Evolutionary conservation across 208 protist species (phyloP), one percentile per base, ranked within the genome.

Genomic region (Leishmania arabica): DNA sequence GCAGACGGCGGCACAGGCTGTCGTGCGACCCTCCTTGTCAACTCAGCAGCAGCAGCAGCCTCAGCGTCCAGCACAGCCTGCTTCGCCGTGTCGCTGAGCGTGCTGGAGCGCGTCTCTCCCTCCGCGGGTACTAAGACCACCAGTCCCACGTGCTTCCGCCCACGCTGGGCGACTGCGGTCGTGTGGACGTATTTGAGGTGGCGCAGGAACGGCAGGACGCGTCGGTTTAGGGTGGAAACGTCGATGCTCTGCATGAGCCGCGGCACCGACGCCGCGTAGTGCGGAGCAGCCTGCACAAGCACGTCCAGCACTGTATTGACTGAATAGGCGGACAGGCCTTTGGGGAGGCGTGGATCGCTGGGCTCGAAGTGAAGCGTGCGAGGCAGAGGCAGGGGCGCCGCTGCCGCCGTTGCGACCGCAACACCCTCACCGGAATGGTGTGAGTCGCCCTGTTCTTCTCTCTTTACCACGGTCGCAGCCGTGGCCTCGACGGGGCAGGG

Each of bases 121-220:
- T 82, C 80, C 3, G 76, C 80, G 45, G 80, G 71, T 21, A 80
- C 64, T 58, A 95, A 82, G 3, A 83, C 84, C 31, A 97, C 88
- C 72, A 97, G 86, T 64, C 93, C 95, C 42, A 95, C 69, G 37
- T 93, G 92, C 65, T 70, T 64, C 37, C 68, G 77, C 11, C 85
- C 82, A 6, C 81, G 77, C 45, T 80, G 70, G 1, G 82, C 86
- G 37, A 90, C 62, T 17, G 91, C 92, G 11, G 91, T 95, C 5
- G 92, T 96, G 70, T 80, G 75, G 21, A 96, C 66, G 42, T 75
- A 77, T 3, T 84, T 75, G 19, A 79, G 74, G n/a, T 72, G 64
- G 19, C 88, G 88, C 42, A 97, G 85, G 31, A 91, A 86, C 0
- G 92, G 93, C 53, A 97, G 62, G 27, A 96, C 65, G 31, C 92